Percentiles rank a stretch among this genome's conserved stretches.
phyloP scores from a whole-genome alignment of 129 eudicot species.

The Cynara cardunculus region DNA sequence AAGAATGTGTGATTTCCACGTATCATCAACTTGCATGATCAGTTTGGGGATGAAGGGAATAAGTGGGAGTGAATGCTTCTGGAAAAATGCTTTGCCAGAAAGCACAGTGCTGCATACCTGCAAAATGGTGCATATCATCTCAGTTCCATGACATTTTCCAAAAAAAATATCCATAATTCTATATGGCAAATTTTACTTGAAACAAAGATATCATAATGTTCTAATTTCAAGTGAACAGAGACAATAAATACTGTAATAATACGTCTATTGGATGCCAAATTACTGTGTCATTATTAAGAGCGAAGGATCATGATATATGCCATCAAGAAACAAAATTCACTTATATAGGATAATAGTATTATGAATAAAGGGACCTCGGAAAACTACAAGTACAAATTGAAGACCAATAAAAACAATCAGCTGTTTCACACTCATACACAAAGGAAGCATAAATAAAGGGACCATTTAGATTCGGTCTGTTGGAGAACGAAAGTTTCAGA shows the following conservation, averaged over 20 bases:
- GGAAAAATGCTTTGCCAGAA: slow-evolving; percentile 46
- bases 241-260: no score
- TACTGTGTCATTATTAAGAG: no score
- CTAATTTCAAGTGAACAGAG: not conserved
- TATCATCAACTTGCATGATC: slow-evolving; percentile 42
- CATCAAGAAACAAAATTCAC: not conserved
- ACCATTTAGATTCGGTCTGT: not conserved
- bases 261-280: no score
- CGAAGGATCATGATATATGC: no score
- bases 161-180: not conserved
- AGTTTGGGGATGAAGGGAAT: slow-evolving; percentile 69
- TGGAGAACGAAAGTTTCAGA: not conserved
- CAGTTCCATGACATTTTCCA: slow-evolving; percentile 5
- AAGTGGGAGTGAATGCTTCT: slow-evolving; percentile 65
- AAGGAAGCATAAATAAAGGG: not conserved
- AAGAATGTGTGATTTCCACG: slow-evolving; percentile 68
- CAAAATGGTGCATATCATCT: slow-evolving; percentile 16
- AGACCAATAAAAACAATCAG: not conserved
- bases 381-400: not conserved
- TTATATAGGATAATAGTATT: not conserved
- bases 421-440: not conserved
- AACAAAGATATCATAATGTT: not conserved
- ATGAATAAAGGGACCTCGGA: not conserved
- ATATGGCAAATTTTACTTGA: not conserved
- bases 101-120: slow-evolving; percentile 41